Conservation (phyloP, 805 yeast species). For the Lipomyces anomalus region DNA sequence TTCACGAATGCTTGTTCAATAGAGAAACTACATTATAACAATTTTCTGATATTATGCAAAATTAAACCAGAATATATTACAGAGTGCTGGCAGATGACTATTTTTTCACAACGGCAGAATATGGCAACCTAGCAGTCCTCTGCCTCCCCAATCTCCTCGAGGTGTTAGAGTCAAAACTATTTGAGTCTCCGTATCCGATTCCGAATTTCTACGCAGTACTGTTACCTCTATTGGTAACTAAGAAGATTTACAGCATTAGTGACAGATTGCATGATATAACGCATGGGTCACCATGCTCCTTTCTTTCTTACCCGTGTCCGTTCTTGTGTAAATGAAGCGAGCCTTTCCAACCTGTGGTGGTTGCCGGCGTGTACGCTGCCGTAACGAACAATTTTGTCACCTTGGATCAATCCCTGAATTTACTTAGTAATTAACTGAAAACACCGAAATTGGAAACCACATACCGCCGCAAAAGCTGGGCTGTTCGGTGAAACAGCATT, state of each 20-base stretch:
- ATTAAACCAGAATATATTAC: no score
- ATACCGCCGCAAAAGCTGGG: slow-evolving; percentile 49
- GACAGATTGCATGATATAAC: no score
- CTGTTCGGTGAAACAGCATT: slow-evolving; percentile 45
- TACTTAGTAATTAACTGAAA: no score
- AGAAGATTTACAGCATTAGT: neutral
- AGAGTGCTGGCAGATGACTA: no score
- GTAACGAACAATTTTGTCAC: slow-evolving; percentile 52
- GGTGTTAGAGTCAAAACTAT: slow-evolving; percentile 41
- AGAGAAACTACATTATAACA: no score
- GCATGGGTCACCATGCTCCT: no score
- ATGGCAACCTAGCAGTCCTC: slow-evolving; percentile 65
- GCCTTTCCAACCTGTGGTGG: slow-evolving; percentile 43
- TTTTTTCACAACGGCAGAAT: slow-evolving; percentile 35
- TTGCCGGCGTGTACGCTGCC: slow-evolving; percentile 53
- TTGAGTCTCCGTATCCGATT: slow-evolving; percentile 25
- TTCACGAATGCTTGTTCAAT: no score
- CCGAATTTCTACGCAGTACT: slow-evolving; percentile 26
- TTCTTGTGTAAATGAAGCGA: slow-evolving; percentile 44
- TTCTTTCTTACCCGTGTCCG: no score
- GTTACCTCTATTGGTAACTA: slow-evolving; percentile 26
- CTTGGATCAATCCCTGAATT: slow-evolving; percentile 48
- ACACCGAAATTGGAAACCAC: slow-evolving; percentile 17
- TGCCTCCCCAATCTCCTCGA: slow-evolving; percentile 53
- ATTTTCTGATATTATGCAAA: no score